Conservation (phyloP, 148 eudicot species). For the Rhododendron henanense region DNA sequence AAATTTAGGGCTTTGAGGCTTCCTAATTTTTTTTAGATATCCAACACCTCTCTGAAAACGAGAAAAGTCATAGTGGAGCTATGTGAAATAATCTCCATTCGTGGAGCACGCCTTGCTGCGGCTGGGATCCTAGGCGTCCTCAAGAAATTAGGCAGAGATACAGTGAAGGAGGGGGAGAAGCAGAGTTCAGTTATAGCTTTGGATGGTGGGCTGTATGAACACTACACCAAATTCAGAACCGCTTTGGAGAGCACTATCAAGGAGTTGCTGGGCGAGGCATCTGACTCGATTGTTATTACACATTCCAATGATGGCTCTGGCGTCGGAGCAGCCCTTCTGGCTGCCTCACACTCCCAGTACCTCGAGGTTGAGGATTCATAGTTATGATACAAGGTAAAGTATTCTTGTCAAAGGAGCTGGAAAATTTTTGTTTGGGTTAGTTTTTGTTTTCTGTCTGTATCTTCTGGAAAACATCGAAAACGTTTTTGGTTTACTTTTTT, state of each 20-base stretch:
- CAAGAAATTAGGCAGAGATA: constrained; percentile 63
- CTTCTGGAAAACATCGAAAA: neutral
- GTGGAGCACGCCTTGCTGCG: constrained; percentile 78
- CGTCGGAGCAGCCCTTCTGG: constrained; percentile 72
- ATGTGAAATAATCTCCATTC: constrained; percentile 55
- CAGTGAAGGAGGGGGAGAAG: constrained; percentile 22
- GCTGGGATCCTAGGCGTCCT: constrained; percentile 61
- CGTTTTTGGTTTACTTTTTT: neutral
- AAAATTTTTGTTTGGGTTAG: neutral
- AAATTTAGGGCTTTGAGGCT: constrained; percentile 23
- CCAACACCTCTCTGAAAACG: constrained; percentile 49
- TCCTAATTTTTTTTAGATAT: constrained; percentile 37
- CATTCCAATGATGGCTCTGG: constrained; percentile 81
- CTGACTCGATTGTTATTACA: constrained; percentile 33
- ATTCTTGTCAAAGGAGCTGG: neutral
- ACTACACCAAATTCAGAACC: constrained; percentile 53
- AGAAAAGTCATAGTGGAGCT: constrained; percentile 56
- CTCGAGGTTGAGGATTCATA: constrained; percentile 20
- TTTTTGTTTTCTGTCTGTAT: neutral
- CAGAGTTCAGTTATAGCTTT: constrained; percentile 53
- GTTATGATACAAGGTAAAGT: constrained; percentile 4
- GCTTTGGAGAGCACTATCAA: constrained; percentile 50
- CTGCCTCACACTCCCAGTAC: constrained; percentile 64
- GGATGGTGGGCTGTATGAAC: constrained; percentile 81
- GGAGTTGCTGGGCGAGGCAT: constrained; percentile 56